Conservation (phyloP, 495 filamentous ascomycete species). For the Penicillium lividum region DNA sequence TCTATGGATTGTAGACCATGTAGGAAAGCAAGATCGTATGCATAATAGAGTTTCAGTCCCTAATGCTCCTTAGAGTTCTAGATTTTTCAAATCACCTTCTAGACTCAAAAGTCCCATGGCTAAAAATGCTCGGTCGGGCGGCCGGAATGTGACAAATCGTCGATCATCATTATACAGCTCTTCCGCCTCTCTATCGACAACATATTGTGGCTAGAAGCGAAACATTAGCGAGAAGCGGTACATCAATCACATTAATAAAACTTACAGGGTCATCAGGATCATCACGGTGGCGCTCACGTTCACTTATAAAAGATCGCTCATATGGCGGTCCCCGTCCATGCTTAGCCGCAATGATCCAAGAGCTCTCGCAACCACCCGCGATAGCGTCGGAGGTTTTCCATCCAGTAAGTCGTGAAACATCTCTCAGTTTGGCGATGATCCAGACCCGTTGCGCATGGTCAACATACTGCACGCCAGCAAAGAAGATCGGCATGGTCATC, state of each 20-base stretch:
- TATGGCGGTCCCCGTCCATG: constrained; percentile 77
- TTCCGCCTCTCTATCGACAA: constrained; percentile 15
- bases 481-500: constrained; percentile 76
- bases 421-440: constrained; percentile 68
- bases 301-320: constrained; percentile 42
- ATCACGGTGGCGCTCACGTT: constrained; percentile 10
- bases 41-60: not conserved
- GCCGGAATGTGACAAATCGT: constrained; percentile 50
- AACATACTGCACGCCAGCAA: constrained; percentile 80
- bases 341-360: constrained; percentile 73
- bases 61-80: constrained; percentile 36
- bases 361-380: constrained; percentile 76
- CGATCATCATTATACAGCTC: constrained; percentile 43
- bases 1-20: too few relatives aligned
- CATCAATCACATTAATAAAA: not conserved
- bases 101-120: constrained; percentile 61
- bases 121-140: constrained; percentile 48
- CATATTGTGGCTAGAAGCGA: constrained; percentile 16
- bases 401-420: constrained; percentile 78
- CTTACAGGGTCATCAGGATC: constrained; percentile 18
- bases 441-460: constrained; percentile 71
- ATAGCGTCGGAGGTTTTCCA: constrained; percentile 83
- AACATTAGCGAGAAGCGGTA: constrained; percentile 2
- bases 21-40: too few relatives aligned
- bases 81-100: constrained; percentile 55